Base-by-base conservation (phyloP, 306 rosid genomes). In the Vigna hirtella region DNA sequence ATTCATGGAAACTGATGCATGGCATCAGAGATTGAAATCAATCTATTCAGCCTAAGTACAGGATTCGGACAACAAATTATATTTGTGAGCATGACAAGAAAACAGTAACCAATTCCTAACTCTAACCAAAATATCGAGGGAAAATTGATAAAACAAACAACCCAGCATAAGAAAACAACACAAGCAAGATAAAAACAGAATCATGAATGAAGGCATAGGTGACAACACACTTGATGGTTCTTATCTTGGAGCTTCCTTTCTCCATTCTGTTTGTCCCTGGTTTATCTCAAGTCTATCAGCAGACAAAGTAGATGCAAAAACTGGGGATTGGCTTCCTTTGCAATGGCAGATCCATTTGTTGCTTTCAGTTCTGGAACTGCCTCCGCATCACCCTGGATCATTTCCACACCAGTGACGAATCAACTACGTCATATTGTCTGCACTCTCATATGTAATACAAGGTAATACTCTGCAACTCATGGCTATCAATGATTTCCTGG, bases 371-470 rank as follows among this genome's bases (percentile, higher is more conserved):
- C 84, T 12, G 88, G 70, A 83, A 82, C 77, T 15, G 43, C 79
- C 77, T 85, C 84, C 0, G 58, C 79, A 6, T 69, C 89, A 7
- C 66, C 89, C 50, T 86, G 91, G 1, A 70, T n/a, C 15, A 66
- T 59, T 85, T 92, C 97, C 79, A 42, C 81, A 50, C 89, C 86
- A 1, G 96, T 86, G 58, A 95, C 97, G 94, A 95, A 84, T 95
- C 97, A 11, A 95, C 99, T 1, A 85, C 16, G 73, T 88, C 99
- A 12, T 84, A 78, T 20, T 78, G 96, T 90, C 91, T 96, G 75
- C 98, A 95, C 77, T 93, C 97, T 61, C 99, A 83, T 87, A 98
- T 89, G 82, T 95, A 95, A 89, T 95, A 98, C 83, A 93, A 82
- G 59, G 98, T 95, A 70, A 95, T 87, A 55, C 96, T 89, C 74